phyloP scores from a whole-genome alignment of 768 basidiomycete species.

The Thelephora ganbajun region DNA sequence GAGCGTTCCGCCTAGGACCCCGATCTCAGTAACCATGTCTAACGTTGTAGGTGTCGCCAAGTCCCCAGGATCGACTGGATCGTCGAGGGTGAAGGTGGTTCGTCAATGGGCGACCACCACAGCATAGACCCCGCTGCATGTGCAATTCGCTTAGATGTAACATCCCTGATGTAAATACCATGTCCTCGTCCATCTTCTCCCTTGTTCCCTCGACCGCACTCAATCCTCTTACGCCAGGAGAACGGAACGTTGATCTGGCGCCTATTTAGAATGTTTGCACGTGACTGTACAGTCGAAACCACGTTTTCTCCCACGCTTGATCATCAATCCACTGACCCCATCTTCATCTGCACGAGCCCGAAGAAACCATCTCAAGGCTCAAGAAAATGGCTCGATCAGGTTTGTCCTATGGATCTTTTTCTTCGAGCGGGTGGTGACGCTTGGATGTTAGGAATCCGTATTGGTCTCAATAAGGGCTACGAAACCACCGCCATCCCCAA shows the following conservation, averaged over 20 bases:
- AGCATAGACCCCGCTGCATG: conserved; percentile 11
- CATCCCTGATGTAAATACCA: neutral
- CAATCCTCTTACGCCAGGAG: no score
- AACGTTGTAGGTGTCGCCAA: conserved; percentile 6
- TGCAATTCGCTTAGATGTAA: neutral
- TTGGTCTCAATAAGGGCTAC: conserved; percentile 79
- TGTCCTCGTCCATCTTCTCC: neutral
- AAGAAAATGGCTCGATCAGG: conserved; percentile 66
- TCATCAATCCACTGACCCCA: conserved; percentile 6
- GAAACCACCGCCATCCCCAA: conserved; percentile 77
- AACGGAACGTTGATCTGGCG: neutral
- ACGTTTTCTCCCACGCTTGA: no score
- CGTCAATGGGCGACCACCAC: conserved; percentile 27
- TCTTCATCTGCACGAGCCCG: conserved; percentile 8
- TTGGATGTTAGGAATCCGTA: conserved; percentile 52
- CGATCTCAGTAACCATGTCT: conserved; percentile 6
- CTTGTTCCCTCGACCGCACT: no score
- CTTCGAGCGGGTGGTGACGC: no score
- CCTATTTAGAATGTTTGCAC: neutral
- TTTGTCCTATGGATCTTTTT: conserved; percentile 24
- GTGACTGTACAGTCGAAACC: neutral
- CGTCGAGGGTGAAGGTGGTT: conserved; percentile 32
- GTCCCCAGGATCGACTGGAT: conserved; percentile 15
- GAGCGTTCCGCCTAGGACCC: conserved; percentile 29
- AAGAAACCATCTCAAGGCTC: conserved; percentile 36